Base-by-base conservation (phyloP, 2,329 filamentous ascomycete species). In the Fusarium paranaense region DNA sequence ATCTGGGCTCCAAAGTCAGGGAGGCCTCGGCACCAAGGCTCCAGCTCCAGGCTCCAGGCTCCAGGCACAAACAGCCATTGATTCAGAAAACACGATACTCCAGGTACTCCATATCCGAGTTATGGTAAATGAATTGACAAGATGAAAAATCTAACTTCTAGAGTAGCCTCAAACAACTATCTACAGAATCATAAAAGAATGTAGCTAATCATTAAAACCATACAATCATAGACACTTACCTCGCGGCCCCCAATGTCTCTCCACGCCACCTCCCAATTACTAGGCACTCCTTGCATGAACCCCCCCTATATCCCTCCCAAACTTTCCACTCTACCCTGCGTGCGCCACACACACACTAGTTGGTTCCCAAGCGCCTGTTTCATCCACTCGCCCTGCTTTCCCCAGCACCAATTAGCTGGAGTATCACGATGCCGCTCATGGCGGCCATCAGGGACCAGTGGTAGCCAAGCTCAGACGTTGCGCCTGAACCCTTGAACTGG, bases 391-490 rank as follows among this genome's bases (percentile, higher is more conserved):
- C 22, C 6, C 45, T 30, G 45, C 45, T 50, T 56, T 56, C 52
- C n/a, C 54, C 32, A 57, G 32, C 54, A 37, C 25, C 61, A 6
- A 18, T 18, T 45, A 70, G 32, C 18, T 73, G 70, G 4, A 70
- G 20, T 1, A 73, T 18, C 4, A 25, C 10, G 30, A 76, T 30
- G 2, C 64, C 68, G 4, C 66, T 76, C 47, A 70, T 62, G 1
- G 72, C 13, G 8, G 67, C 74, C 56, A 71, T 66, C 2, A 76
- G 27, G 8, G 64, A 27, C 65, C 70, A 76, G 14, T 72, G 62
- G 18, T 73, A 70, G 1, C 74, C 74, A 47, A 76, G 52, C 4
- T 69, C 71, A 1, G 32, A 38, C 0, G 69, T 69, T 3, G 58
- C 47, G 1, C 74, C 56, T 13, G 67, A 73, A 1, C 74, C 74